These are phyloP conservation scores for Galerina marginata DNA, from an alignment of 768 basidiomycete genomes.

Conservation along the genomic window DNA sequence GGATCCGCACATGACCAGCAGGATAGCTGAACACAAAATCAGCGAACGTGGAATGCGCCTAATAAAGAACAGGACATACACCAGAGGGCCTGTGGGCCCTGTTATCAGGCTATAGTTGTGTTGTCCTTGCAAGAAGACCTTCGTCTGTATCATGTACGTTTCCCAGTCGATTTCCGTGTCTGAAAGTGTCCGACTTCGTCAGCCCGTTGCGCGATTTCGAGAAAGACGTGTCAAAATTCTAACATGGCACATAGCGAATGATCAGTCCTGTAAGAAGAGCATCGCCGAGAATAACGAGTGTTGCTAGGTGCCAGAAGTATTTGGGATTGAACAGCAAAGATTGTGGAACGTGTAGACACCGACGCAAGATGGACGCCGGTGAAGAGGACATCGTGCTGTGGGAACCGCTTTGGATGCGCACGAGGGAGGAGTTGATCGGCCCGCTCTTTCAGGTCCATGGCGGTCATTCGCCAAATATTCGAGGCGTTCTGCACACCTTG, in stretches of 20 bases:
- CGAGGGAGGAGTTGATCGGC: no score
- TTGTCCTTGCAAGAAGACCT: constrained; percentile 80
- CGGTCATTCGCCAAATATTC: constrained; percentile 7
- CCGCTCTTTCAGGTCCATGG: no score
- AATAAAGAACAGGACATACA: constrained; percentile 55
- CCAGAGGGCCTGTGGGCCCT: constrained; percentile 92
- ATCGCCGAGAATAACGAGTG: constrained; percentile 75
- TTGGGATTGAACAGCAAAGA: constrained; percentile 54
- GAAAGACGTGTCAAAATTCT: constrained; percentile 33
- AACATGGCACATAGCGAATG: constrained; percentile 83
- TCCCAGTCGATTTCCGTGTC: constrained; percentile 99
- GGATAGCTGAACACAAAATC: constrained; percentile 71
- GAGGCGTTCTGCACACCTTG: background rate
- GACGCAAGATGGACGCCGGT: constrained; percentile 14
- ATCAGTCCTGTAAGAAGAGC: constrained; percentile 79
- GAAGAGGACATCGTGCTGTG: constrained; percentile 18
- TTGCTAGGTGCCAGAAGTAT: constrained; percentile 73
- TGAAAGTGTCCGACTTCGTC: constrained; percentile 36
- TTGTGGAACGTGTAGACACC: constrained; percentile 27
- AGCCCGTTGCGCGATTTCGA: constrained; percentile 17
- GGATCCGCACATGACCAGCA: constrained; percentile 89
- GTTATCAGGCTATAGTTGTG: constrained; percentile 80
- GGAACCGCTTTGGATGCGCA: constrained; percentile 1
- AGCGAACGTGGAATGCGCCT: background rate
- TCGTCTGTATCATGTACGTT: constrained; percentile 92